These are phyloP conservation scores for Setomelanomma holmii DNA, from an alignment of 2,329 filamentous ascomycete species.

Conservation along the genomic window DNA sequence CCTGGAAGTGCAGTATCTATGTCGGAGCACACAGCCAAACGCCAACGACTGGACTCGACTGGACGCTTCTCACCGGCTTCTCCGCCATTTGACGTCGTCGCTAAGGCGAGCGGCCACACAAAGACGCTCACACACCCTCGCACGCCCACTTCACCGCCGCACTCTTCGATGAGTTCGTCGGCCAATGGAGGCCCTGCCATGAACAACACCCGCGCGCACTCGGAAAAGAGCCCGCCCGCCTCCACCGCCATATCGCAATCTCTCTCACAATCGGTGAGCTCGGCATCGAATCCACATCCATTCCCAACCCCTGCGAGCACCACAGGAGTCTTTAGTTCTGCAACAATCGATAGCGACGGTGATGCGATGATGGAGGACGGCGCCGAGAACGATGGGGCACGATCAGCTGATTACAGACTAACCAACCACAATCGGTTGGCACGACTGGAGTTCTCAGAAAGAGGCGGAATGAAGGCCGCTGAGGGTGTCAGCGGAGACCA, in stretches of 20 bases:
- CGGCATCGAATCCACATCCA: constrained; percentile 38
- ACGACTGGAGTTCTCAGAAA: constrained; percentile 30
- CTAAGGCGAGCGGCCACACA: constrained; percentile 47
- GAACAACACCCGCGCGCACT: constrained; percentile 33
- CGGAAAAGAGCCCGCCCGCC: constrained; percentile 51
- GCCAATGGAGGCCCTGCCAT: constrained; percentile 45
- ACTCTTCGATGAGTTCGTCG: constrained; percentile 56
- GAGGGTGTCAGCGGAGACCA: constrained; percentile 38
- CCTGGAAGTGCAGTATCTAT: constrained; percentile 31
- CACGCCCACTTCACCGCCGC: constrained; percentile 57
- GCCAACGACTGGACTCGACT: constrained; percentile 48
- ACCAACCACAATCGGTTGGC: constrained; percentile 57
- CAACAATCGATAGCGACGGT: constrained; percentile 50
- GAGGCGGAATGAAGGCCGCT: constrained; percentile 36
- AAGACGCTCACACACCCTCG: constrained; percentile 53
- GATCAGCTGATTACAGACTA: constrained; percentile 47
- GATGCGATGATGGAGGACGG: constrained; percentile 53
- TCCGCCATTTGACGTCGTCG: constrained; percentile 50
- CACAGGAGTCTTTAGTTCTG: constrained; percentile 38
- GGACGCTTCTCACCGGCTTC: constrained; percentile 55
- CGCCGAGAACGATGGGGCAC: constrained; percentile 33
- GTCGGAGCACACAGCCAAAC: constrained; percentile 48
- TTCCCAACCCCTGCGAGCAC: constrained; percentile 51
- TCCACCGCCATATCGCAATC: constrained; percentile 49
- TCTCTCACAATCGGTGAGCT: constrained; percentile 41